Evolutionary conservation across 441 rosid species (phyloP), one percentile per base, ranked within the genome.

Genomic region (Euphorbia celastroides): DNA sequence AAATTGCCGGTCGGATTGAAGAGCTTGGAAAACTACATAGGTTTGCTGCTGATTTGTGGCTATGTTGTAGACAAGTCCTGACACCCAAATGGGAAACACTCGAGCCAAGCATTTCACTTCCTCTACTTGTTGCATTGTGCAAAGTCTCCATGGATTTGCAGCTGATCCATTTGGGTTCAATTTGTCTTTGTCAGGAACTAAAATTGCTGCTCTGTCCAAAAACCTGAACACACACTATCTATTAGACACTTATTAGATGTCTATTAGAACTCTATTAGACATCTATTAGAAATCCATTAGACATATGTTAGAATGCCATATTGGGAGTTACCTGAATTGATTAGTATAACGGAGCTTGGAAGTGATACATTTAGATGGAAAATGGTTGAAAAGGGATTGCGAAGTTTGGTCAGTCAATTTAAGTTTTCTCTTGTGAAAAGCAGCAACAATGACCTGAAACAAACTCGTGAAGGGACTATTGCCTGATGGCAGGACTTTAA

Each of bases 51-150:
- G 76, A 19, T 48, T 36, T 26, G 71, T n/a, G 2, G 83, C 72
- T 0, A 72, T 60, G 64, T 65, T 64, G 74, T 70, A 80, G 5
- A 78, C 41, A 27, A 78, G 71, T 14, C 77, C 74, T 6, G 88
- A 74, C 22, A 75, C 69, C 88, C 88, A 84, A 55, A 84, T 78
- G 7, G 84, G 86, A 38, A 80, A 50, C 42, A 82, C 74, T 70
- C 86, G 76, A 5, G 67, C 20, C 14, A 84, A 13, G 48, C 84
- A 80, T 67, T 84, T 84, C 55, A 75, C 59, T 77, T 84, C 88
- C 66, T 84, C 86, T 32, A 81, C 83, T 72, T 84, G 83, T 67
- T 84, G 84, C 57, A 76, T 56, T 73, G 80, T 79, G 72, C 85
- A 79, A 1, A 83, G 81, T 13, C 56, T 79, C 88, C 88, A 84